Conservation (phyloP, 1,139 yeast genomes). For the Kodamaea plutei region DNA sequence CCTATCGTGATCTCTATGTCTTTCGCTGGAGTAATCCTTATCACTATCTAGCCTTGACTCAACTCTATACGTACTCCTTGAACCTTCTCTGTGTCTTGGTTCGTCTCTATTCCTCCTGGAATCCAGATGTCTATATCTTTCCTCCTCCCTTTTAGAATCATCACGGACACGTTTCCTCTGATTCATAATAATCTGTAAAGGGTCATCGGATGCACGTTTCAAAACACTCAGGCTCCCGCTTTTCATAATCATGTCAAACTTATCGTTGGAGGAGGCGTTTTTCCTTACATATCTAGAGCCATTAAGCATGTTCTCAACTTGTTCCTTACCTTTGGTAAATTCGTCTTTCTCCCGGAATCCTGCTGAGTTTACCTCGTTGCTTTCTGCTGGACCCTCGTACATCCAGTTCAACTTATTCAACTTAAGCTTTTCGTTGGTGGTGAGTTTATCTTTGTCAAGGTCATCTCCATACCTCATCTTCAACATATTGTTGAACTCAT, state of each 20-base stretch:
- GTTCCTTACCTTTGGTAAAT: slow-evolving; percentile 31
- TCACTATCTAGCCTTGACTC: too few relatives aligned
- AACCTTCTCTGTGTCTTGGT: slow-evolving; percentile 11
- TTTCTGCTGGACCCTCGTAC: slow-evolving; percentile 52
- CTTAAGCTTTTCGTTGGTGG: slow-evolving; percentile 38
- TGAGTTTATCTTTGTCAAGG: slow-evolving; percentile 24
- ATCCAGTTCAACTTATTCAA: slow-evolving; percentile 73
- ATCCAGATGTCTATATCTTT: too few relatives aligned
- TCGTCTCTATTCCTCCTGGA: slow-evolving; percentile 15
- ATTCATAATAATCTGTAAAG: slow-evolving; percentile 46
- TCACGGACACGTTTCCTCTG: slow-evolving; percentile 33
- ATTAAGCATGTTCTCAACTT: slow-evolving; percentile 31
- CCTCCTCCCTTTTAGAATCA: too few relatives aligned
- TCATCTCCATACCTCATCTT: slow-evolving; percentile 46
- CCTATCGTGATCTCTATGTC: too few relatives aligned
- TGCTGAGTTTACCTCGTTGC: slow-evolving; percentile 18
- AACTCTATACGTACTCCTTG: not conserved
- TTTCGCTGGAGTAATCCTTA: too few relatives aligned
- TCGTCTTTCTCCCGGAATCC: slow-evolving; percentile 36
- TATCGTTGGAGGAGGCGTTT: slow-evolving; percentile 11
- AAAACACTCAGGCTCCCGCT: slow-evolving; percentile 14
- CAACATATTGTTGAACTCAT: slow-evolving; percentile 57
- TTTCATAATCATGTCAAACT: slow-evolving; percentile 16
- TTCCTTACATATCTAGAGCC: slow-evolving; percentile 13
- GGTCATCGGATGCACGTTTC: slow-evolving; percentile 43